Evolutionary conservation across 1,139 yeast species (phyloP).

Genomic region (Lodderomyces jiufengensis): DNA sequence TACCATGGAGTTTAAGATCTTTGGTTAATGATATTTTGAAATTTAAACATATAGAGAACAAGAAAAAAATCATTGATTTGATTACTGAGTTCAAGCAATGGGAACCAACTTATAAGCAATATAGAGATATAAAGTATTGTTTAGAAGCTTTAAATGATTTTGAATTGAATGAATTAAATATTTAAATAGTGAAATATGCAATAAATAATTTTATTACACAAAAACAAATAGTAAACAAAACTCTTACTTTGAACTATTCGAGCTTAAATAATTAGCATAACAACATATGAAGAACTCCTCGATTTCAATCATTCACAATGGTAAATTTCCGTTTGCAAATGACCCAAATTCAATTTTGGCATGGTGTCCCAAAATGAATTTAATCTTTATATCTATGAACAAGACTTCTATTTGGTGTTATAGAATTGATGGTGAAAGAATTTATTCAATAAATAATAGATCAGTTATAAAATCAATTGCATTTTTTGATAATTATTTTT

Average conservation of each 20-base stretch:
- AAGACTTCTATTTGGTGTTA: constrained; percentile 50
- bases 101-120: constrained; percentile 34
- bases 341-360: constrained; percentile 25
- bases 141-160: constrained; percentile 36
- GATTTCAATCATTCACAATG: constrained; percentile 7
- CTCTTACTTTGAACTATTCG: too few relatives aligned
- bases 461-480: constrained; percentile 31
- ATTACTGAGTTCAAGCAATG: constrained; percentile 33
- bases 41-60: constrained; percentile 36
- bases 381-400: constrained; percentile 48
- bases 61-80: constrained; percentile 27
- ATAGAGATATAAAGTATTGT: constrained; percentile 41
- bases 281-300: too few relatives aligned
- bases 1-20: constrained; percentile 42
- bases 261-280: too few relatives aligned
- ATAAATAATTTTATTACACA: too few relatives aligned
- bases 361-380: constrained; percentile 58
- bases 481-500: constrained; percentile 37
- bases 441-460: constrained; percentile 45
- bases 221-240: too few relatives aligned
- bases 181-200: constrained; percentile 8
- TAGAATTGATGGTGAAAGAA: constrained; percentile 53
- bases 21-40: constrained; percentile 33
- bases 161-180: constrained; percentile 30
- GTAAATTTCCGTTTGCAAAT: constrained; percentile 9